Evolutionary conservation across 148 eudicot genomes (phyloP).

Genomic region (Cornus controversa): DNA sequence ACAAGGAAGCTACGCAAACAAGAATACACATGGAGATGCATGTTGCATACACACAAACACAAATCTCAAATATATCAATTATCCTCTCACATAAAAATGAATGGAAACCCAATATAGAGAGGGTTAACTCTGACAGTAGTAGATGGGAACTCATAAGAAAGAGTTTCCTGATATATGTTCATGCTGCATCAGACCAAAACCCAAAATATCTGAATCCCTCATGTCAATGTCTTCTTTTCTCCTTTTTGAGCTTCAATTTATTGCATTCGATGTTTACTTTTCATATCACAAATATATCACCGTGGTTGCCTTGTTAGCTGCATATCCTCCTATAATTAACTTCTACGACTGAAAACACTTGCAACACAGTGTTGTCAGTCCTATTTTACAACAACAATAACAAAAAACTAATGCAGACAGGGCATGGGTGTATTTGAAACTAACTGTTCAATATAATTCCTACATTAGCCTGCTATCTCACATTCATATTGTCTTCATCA

Average conservation of each 20-base stretch:
- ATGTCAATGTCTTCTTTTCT: not conserved
- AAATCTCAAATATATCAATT: not conserved
- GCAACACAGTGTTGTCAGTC: not conserved
- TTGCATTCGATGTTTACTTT: not conserved
- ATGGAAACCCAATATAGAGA: not conserved
- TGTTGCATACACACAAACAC: too few species aligned
- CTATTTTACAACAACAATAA: not conserved
- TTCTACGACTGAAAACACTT: not conserved
- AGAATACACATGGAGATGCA: too few species aligned
- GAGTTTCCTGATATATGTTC: not conserved
- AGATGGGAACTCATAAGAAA: not conserved
- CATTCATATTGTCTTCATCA: not conserved
- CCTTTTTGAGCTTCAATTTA: not conserved
- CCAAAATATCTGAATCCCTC: not conserved
- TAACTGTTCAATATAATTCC: not conserved
- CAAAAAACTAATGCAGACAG: slow-evolving; percentile 2
- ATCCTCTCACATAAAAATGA: not conserved
- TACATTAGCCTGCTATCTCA: not conserved
- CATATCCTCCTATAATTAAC: not conserved
- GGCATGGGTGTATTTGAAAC: not conserved
- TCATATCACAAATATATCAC: not conserved
- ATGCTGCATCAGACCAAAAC: not conserved
- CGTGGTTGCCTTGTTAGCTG: not conserved
- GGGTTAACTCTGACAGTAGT: not conserved
- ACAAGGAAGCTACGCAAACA: too few species aligned